Evolutionary conservation across 1,139 yeast genomes (phyloP).

Genomic region (Saccharomycopsis phalli): DNA sequence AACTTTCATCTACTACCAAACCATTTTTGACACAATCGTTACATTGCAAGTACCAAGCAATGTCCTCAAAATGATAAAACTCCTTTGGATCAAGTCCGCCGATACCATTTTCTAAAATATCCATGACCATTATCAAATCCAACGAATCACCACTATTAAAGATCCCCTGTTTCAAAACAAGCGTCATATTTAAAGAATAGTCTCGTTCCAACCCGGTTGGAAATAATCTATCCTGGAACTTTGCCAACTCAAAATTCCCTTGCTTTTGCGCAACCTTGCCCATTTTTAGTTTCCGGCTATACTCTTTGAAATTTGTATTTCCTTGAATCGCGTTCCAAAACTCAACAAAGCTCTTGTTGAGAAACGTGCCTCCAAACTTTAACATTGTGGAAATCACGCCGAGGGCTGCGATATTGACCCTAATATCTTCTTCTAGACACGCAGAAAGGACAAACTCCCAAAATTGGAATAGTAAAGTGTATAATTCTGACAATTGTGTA

Average conservation of each 20-base stretch:
- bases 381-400: constrained; percentile 33
- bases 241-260: not conserved
- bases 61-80: not conserved
- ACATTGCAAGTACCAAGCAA: no score
- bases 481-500: constrained; percentile 45
- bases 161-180: constrained; percentile 8
- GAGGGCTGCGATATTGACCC: constrained; percentile 30
- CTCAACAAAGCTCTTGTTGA: constrained; percentile 38
- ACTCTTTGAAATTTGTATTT: constrained; percentile 22
- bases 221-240: not conserved
- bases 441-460: constrained; percentile 54
- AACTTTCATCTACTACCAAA: no score
- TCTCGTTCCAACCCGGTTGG: constrained; percentile 9
- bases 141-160: constrained; percentile 6
- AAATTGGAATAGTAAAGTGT: constrained; percentile 59
- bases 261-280: not conserved
- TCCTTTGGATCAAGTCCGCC: not conserved
- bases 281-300: constrained; percentile 10
- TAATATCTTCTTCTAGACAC: constrained; percentile 32
- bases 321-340: constrained; percentile 32
- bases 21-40: no score
- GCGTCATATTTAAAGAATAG: constrained; percentile 7
- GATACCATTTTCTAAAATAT: constrained; percentile 4
- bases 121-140: not conserved
- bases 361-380: constrained; percentile 40